Conservation (phyloP, 1,284 basidiomycete genomes). For the Puccinia novopanici region DNA sequence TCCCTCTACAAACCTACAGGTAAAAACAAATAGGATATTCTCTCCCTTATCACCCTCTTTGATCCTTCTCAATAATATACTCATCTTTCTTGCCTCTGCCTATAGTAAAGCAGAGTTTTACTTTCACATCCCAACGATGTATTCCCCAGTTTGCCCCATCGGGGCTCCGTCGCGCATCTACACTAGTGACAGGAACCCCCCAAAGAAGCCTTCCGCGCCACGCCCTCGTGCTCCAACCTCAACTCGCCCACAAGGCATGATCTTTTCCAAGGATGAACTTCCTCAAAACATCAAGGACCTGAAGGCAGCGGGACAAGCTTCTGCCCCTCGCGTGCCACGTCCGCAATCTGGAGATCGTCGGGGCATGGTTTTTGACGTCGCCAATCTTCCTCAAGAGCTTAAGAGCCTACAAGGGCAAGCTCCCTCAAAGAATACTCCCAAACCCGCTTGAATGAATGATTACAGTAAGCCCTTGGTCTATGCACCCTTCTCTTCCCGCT, state of each 20-base stretch:
- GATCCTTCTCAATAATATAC: neutral
- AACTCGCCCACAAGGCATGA: neutral
- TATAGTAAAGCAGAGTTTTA: neutral
- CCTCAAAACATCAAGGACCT: neutral
- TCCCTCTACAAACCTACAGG: neutral
- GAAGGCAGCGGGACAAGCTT: neutral
- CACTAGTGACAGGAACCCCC: neutral
- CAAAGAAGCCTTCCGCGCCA: neutral
- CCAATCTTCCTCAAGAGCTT: neutral
- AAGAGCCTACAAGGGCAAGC: neutral
- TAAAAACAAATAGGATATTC: neutral
- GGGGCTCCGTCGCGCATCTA: neutral
- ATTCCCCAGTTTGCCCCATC: neutral
- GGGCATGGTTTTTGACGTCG: neutral
- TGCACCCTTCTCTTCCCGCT: neutral
- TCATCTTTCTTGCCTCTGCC: neutral
- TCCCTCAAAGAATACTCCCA: neutral
- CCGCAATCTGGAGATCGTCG: neutral
- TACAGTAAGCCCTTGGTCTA: neutral
- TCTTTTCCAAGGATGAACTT: neutral
- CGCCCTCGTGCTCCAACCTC: neutral
- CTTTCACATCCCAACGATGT: too few species aligned
- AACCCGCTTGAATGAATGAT: neutral
- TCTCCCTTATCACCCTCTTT: neutral
- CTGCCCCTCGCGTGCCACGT: too few species aligned